Conservation (phyloP, 257 asterid species). For the Rubia yunnanensis region DNA sequence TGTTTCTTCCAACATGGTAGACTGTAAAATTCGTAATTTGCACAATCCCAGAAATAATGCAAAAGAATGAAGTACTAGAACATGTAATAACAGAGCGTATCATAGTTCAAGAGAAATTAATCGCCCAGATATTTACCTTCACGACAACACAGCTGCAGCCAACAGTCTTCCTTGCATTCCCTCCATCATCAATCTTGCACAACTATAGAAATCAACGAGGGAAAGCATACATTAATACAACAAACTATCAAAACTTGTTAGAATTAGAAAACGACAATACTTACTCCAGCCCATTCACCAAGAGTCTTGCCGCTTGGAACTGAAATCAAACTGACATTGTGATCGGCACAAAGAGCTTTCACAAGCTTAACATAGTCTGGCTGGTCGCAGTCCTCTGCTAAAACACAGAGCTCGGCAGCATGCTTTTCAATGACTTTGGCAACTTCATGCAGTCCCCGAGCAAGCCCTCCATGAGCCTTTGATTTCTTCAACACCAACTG, state of each 20-base stretch:
- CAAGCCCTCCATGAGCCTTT: constrained; percentile 57
- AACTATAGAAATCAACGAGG: constrained; percentile 25
- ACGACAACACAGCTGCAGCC: constrained; percentile 67
- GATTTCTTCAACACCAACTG: constrained; percentile 61
- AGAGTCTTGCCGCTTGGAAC: constrained; percentile 68
- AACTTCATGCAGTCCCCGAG: constrained; percentile 55
- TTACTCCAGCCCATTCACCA: constrained; percentile 76
- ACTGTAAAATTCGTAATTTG: background rate
- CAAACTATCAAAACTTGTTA: background rate
- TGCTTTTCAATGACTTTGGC: constrained; percentile 65
- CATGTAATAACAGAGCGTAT: too few relatives aligned
- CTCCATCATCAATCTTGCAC: constrained; percentile 74
- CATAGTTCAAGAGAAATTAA: background rate
- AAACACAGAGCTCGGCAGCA: constrained; percentile 60
- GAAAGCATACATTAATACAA: background rate
- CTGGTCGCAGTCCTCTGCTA: constrained; percentile 66
- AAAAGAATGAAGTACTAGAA: too few relatives aligned
- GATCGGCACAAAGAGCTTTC: constrained; percentile 65
- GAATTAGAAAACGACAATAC: constrained; percentile 5
- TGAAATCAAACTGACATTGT: constrained; percentile 52
- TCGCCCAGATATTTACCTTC: constrained; percentile 31
- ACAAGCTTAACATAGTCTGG: constrained; percentile 57
- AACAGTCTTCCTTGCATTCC: constrained; percentile 71
- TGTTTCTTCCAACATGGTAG: too few relatives aligned
- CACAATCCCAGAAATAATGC: too few relatives aligned